Base-by-base conservation (phyloP, 306 rosid genomes). In the Chamaecrista fasciculata region DNA sequence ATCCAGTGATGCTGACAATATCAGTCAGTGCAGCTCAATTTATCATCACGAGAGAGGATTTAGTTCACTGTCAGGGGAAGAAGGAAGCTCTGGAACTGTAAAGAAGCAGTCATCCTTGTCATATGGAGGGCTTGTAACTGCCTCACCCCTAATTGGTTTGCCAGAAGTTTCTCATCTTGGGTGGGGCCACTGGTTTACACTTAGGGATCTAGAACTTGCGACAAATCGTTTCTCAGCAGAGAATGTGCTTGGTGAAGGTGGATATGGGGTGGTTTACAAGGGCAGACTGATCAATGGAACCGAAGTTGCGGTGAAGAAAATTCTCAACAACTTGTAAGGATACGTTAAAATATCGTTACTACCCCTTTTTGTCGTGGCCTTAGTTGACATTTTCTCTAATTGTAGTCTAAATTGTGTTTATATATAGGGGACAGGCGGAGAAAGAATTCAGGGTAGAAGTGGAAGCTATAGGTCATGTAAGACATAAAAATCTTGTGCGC, bases 131-230 rank as follows among this genome's bases (percentile, higher is more conserved):
- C 69, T 71, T 44, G 80, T 82, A 24, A 78, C 98, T 20, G 86
- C 97, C 59, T 93, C 98, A 75, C 98, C 98, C 74, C 63, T 90
- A 34, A 34, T 86, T 65, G 97, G 97, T 36, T 69, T 93, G 89
- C 98, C 98, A 0, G 98, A 93, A 85, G 29, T 83, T 83, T 93
- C 98, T 42, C 98, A 86, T 85, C 97, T 90, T 76, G 98, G 97
- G 20, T 93, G 98, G 98, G 98, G 98, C 71, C 98, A 93, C 79
- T 93, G 98, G 97, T 93, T 93, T 80, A 93, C 96, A 15, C 97
- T 93, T 74, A 85, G 98, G 75, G 98, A 93, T 86, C 89, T 93
- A 26, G 86, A 93, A 70, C 85, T 67, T 59, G 90, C 97, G 0
- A 93, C 98, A 28, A 81, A 76, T 62, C 81, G 86, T 46, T 93